A percentile compares a stretch with the other conserved stretches of the same genome.
These are phyloP conservation scores for Hypoxylon intermedium DNA, from an alignment of 495 filamentous ascomycete species.

Conservation along the genomic window DNA sequence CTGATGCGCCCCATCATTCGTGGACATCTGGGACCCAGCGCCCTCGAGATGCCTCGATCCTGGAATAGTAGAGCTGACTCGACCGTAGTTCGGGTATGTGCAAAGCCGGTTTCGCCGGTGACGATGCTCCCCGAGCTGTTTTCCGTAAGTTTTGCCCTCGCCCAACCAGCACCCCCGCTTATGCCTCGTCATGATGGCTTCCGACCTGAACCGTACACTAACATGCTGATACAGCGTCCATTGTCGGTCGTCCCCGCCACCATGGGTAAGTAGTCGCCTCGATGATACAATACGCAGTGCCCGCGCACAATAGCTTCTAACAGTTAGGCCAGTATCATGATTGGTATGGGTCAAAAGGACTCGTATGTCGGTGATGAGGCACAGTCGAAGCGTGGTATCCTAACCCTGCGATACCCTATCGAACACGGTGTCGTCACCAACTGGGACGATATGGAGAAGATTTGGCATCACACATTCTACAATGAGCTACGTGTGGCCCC, in stretches of 20 bases:
- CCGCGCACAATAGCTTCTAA: conserved; percentile 43
- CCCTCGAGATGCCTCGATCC: conserved; percentile 10
- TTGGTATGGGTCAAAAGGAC: conserved; percentile 99
- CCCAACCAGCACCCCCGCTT: conserved; percentile 42
- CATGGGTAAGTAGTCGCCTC: conserved; percentile 83
- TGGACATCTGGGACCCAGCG: conserved; percentile 16
- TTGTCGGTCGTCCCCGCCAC: conserved; percentile 98
- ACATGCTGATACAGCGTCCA: conserved; percentile 73
- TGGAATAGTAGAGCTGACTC: conserved; percentile 55
- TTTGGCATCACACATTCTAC: conserved; percentile 99
- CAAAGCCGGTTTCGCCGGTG: conserved; percentile 99
- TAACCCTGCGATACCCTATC: conserved; percentile 98
- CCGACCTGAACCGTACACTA: conserved; percentile 33
- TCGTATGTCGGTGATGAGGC: conserved; percentile 99
- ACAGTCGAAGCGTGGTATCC: conserved; percentile 99
- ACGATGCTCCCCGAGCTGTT: conserved; percentile 98
- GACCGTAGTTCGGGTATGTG: conserved; percentile 96
- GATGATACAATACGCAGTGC: conserved; percentile 3
- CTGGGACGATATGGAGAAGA: conserved; percentile 99
- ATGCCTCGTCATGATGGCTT: conserved; percentile 30
- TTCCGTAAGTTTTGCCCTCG: conserved; percentile 85
- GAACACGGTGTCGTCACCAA: conserved; percentile 99
- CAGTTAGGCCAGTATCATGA: conserved; percentile 88
- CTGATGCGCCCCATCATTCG: conserved; percentile 34
- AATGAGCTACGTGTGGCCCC: conserved; percentile 99